Conservation (phyloP, 2,329 filamentous ascomycete species). For the Xylariales sp. region DNA sequence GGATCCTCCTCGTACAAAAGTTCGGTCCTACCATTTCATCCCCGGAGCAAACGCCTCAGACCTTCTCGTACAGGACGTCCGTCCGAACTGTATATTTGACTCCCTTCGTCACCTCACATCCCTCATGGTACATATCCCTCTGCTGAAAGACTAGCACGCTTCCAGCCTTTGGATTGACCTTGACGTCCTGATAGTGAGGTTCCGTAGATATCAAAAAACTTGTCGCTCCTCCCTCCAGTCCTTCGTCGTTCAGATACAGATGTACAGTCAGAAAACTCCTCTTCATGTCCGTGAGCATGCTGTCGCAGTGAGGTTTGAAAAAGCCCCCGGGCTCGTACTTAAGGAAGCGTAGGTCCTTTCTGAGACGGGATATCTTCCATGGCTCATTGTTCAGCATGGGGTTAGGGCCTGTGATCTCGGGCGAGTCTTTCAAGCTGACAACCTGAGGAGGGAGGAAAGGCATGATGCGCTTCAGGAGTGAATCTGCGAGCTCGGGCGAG, state of each 20-base stretch:
- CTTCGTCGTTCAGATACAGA: constrained; percentile 12
- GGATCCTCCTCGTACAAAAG: too few species aligned
- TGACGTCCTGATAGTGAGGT: constrained; percentile 7
- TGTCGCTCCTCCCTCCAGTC: constrained; percentile 14
- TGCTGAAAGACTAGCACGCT: constrained; percentile 16
- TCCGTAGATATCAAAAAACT: constrained; percentile 12
- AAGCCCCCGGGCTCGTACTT: constrained; percentile 13
- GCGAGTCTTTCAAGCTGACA: constrained; percentile 10
- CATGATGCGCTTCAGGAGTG: constrained; percentile 12
- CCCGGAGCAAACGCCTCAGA: too few species aligned
- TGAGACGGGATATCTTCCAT: constrained; percentile 8
- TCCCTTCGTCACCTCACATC: constrained; percentile 11
- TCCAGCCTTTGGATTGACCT: constrained; percentile 12
- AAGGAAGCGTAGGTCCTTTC: constrained; percentile 13
- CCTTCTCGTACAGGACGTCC: constrained; percentile 14
- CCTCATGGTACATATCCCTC: constrained; percentile 15
- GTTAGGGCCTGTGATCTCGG: neutral
- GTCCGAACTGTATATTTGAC: constrained; percentile 15
- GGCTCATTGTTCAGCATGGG: neutral
- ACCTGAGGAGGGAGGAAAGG: constrained; percentile 12
- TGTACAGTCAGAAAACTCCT: constrained; percentile 15
- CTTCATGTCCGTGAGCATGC: constrained; percentile 1
- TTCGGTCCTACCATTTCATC: too few species aligned
- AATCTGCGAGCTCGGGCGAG: constrained; percentile 10
- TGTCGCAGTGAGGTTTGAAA: constrained; percentile 14